Base-by-base conservation (phyloP, 2,329 filamentous ascomycete genomes). In the Cytospora piceicola region DNA sequence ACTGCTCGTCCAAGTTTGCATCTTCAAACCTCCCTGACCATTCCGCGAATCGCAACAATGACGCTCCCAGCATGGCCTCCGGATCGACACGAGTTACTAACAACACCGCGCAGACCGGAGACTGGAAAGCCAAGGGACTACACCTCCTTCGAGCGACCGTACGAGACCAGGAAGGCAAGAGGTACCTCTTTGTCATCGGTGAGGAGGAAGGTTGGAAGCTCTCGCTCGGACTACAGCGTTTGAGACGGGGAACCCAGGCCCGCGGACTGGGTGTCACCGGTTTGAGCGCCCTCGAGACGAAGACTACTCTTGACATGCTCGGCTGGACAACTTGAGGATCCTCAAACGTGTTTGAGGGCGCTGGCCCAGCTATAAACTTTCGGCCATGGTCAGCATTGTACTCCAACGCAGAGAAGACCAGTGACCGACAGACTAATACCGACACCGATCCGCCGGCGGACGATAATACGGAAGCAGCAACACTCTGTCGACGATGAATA, bases 161-260 rank as follows among this genome's bases (percentile, higher is more conserved):
- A 65, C 80, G 86, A 63, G 88, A 91, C 72, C 85, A 88, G 69
- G 88, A 90, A 67, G 86, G 86, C 53, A 89, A 88, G 77, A 82
- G 87, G 42, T 90, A 86, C 72, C 75, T 90, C 42, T 90, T 90
- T 72, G 82, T 90, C 12, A 77, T 90, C 39, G 80, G 82, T 51
- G 87, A 90, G 72, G 82, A 86, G 67, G 88, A 91, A 74, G 83
- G 83, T 32, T 90, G 88, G 88, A 91, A 91, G 81, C 79, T 91
- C 29, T 81, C 86, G 1, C 78, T 85, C 42, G 88, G 86, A 2
- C 73, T 91, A 70, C 85, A 88, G 74, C 81, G 84, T 54, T 75
- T 91, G 71, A 79, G 87, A 61, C 82, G 82, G 62, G 88, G 88
- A 6, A 84, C 83, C 3, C 86, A 88, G 74, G 85, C 84, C 36